These are phyloP conservation scores for Hapsidospora chrysogenum DNA, from an alignment of 495 filamentous ascomycete species.

Conservation along the genomic window DNA sequence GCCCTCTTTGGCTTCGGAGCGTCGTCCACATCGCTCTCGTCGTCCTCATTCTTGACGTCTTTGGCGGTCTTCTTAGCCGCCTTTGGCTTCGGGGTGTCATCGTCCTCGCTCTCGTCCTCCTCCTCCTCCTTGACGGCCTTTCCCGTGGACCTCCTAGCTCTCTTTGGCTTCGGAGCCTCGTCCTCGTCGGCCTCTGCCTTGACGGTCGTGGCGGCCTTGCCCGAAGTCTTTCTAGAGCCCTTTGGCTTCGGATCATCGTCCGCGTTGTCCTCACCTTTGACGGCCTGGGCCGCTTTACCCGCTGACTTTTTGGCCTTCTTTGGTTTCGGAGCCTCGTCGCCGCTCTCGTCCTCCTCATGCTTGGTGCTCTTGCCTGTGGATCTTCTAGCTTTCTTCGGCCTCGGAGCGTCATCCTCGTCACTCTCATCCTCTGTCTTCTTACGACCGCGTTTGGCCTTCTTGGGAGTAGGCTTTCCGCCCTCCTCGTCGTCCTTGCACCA, in stretches of 20 bases:
- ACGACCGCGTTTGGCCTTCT: conserved; percentile 19
- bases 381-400: conserved; percentile 1
- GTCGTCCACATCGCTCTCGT: conserved; percentile 10
- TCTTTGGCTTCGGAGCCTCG: conserved; percentile 9
- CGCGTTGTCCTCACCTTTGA: conserved; percentile 3
- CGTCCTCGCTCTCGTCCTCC: conserved; percentile 14
- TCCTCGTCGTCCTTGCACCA: conserved; percentile 12
- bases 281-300: conserved; percentile 4
- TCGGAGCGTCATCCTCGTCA: conserved; percentile 15
- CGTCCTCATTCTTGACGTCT: conserved; percentile 9
- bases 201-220: neutral
- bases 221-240: conserved; percentile 4
- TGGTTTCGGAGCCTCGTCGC: too few relatives aligned
- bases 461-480: conserved; percentile 12
- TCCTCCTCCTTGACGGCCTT: conserved; percentile 3
- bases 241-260: neutral
- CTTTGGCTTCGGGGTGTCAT: conserved; percentile 13
- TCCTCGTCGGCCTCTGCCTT: conserved; percentile 11
- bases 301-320: conserved; percentile 9
- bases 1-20: conserved; percentile 6
- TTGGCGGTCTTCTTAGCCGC: conserved; percentile 11
- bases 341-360: conserved; percentile 10
- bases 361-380: conserved; percentile 5
- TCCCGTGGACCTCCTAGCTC: conserved; percentile 4
- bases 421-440: conserved; percentile 16